A percentile compares a stretch with the other conserved stretches of the same genome.
Conservation (phyloP, 1,139 yeast genomes). For the Nakaseomyces delphensis region DNA sequence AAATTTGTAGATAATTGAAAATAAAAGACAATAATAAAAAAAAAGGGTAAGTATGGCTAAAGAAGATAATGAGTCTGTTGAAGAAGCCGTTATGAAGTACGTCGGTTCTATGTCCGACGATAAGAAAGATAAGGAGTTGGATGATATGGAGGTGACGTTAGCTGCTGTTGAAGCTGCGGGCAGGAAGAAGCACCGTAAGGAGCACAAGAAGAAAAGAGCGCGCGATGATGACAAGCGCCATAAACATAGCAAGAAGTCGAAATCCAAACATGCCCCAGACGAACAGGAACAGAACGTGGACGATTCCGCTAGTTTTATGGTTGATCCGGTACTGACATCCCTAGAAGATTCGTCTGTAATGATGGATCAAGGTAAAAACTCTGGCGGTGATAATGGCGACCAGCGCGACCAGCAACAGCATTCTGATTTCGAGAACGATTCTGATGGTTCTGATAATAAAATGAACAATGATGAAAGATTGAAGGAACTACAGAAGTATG, state of each 20-base stretch:
- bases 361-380: conserved; percentile 1
- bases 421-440: background rate
- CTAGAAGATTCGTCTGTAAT: conserved; percentile 1
- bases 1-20: background rate
- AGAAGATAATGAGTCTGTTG: conserved; percentile 26
- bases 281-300: background rate
- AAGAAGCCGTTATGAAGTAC: conserved; percentile 63
- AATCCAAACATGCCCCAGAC: background rate
- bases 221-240: background rate
- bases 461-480: background rate
- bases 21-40: background rate
- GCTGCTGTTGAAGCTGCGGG: conserved; percentile 8
- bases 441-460: background rate
- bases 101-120: conserved; percentile 30
- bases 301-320: background rate
- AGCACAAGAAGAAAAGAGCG: conserved; percentile 1
- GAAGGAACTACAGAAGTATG: conserved; percentile 5
- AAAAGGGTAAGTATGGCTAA: conserved; percentile 6
- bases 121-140: background rate
- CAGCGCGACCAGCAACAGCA: background rate
- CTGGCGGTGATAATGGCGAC: background rate
- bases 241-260: conserved; percentile 1
- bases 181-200: background rate
- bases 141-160: background rate
- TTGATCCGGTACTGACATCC: conserved; percentile 1